A percentile compares a stretch with the other conserved stretches of the same genome.
Evolutionary conservation across 116 monocot species (phyloP).

Genomic region (Trichopus zeylanicus): DNA sequence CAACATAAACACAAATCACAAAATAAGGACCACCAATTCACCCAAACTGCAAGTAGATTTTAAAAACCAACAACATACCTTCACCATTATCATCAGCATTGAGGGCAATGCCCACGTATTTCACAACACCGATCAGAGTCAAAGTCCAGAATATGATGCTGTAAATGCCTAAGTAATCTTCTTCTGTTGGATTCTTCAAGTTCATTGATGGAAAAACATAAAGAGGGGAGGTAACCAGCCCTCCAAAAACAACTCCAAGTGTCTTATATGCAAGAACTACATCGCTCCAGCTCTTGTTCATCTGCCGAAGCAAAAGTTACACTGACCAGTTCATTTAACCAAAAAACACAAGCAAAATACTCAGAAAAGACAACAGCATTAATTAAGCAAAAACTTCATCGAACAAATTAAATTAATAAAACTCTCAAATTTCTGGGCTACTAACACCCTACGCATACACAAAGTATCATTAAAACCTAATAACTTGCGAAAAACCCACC

Average conservation of each 20-base stretch:
- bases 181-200: constrained; percentile 41
- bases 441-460: too few relatives aligned
- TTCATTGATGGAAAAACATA: constrained; percentile 88
- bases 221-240: constrained; percentile 65
- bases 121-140: constrained; percentile 65
- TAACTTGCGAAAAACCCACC: too few relatives aligned
- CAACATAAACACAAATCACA: too few relatives aligned
- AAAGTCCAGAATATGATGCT: constrained; percentile 82
- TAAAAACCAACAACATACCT: constrained; percentile 23
- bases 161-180: constrained; percentile 66
- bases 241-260: constrained; percentile 71
- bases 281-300: constrained; percentile 22
- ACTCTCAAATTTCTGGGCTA: too few relatives aligned
- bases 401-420: too few relatives aligned
- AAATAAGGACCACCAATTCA: too few relatives aligned
- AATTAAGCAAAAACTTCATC: too few relatives aligned
- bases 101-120: constrained; percentile 65
- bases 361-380: neutral
- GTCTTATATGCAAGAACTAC: constrained; percentile 55
- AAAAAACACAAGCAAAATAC: neutral
- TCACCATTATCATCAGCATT: constrained; percentile 72
- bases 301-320: too few relatives aligned
- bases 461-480: too few relatives aligned
- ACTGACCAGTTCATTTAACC: too few relatives aligned
- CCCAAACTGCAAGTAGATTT: neutral